Evolutionary conservation across 2,329 filamentous ascomycete species (phyloP).

Genomic region (Fusarium odoratissimum): DNA sequence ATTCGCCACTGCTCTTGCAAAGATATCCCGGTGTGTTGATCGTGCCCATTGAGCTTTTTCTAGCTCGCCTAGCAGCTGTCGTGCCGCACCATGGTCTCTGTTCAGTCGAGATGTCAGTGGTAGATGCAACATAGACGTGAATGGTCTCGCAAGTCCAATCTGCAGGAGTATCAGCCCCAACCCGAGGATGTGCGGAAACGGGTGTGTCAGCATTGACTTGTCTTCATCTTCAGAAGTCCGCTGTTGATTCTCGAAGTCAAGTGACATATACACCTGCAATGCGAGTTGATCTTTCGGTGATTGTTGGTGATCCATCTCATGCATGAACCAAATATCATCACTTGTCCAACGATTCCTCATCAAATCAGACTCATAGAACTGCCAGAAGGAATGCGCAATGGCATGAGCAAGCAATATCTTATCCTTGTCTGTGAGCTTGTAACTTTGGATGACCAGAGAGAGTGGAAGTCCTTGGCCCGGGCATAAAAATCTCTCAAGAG

Average conservation of each 20-base stretch:
- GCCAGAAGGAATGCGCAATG: neutral
- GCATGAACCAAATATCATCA: neutral
- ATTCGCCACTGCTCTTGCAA: neutral
- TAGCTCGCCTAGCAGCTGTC: fast-evolving
- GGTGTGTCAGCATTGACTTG: neutral
- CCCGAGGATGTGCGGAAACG: fast-evolving
- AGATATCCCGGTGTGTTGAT: neutral
- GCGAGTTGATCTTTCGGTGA: fast-evolving
- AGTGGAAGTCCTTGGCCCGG: neutral
- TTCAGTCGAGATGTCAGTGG: neutral
- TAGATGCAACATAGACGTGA: fast-evolving
- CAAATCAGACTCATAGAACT: neutral
- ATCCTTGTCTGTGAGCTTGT: neutral
- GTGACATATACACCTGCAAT: fast-evolving
- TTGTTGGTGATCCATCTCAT: neutral
- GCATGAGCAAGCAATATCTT: neutral
- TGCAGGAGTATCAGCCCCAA: neutral
- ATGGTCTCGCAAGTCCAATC: neutral
- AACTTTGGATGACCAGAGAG: fast-evolving
- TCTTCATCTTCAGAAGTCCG: fast-evolving
- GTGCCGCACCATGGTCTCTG: neutral
- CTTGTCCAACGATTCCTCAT: fast-evolving
- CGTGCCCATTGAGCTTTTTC: neutral
- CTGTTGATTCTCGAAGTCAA: fast-evolving
- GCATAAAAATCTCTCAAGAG: neutral